Percentiles rank a stretch among this genome's conserved stretches.
Conservation (phyloP, 768 basidiomycete species). For the Cubamyces lactineus region DNA sequence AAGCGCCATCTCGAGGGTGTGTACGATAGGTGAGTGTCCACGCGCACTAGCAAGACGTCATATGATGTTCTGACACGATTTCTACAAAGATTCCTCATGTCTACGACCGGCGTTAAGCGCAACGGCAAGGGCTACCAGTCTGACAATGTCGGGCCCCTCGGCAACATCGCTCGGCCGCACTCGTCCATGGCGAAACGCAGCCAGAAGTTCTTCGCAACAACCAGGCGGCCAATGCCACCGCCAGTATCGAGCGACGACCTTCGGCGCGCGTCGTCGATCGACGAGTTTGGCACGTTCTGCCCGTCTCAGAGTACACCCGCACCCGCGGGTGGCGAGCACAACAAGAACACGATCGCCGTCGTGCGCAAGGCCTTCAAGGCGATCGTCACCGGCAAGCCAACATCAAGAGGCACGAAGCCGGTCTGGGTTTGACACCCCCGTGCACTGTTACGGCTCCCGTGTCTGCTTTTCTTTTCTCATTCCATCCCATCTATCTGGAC, state of each 20-base stretch:
- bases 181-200: conserved; percentile 39
- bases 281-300: conserved; percentile 57
- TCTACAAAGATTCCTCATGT: conserved; percentile 62
- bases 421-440: conserved; percentile 15
- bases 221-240: conserved; percentile 64
- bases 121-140: conserved; percentile 84
- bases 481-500: neutral
- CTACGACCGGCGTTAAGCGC: conserved; percentile 78
- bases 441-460: neutral
- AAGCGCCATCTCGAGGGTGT: conserved; percentile 68
- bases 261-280: conserved; percentile 52
- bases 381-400: conserved; percentile 63
- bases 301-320: conserved; percentile 31
- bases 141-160: conserved; percentile 52
- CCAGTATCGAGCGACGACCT: conserved; percentile 72
- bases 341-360: conserved; percentile 53
- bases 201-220: conserved; percentile 48
- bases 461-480: neutral
- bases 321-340: conserved; percentile 43
- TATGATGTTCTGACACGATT: neutral
- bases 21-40: conserved; percentile 58
- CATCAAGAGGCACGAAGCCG: conserved; percentile 15
- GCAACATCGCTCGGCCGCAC: conserved; percentile 35
- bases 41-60: neutral
- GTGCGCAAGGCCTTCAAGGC: conserved; percentile 78